A percentile compares a stretch with the other conserved stretches of the same genome.
phyloP scores from a whole-genome alignment of 2,329 filamentous ascomycete species.

The Coniochaeta pulveracea region DNA sequence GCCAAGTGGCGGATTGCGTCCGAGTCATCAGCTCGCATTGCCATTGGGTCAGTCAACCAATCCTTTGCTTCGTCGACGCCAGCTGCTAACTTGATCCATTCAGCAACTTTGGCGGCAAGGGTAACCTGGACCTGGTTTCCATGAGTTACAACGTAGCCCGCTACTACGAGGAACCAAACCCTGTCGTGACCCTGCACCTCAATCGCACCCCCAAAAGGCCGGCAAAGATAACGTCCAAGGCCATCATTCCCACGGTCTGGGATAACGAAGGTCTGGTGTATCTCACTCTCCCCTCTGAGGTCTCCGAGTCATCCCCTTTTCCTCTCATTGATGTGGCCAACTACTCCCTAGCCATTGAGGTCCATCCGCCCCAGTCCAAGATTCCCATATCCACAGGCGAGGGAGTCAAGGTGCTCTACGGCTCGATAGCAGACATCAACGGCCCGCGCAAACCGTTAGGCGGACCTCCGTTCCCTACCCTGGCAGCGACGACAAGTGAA shows the following conservation, averaged over 20 bases:
- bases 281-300: not conserved
- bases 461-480: not conserved
- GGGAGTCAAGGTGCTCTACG: slow-evolving; percentile 2
- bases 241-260: slow-evolving; percentile 1
- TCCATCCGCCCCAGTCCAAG: not conserved
- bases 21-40: slow-evolving; percentile 2
- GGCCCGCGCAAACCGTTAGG: not conserved
- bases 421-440: slow-evolving; percentile 1
- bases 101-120: slow-evolving; percentile 2
- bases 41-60: not conserved
- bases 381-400: not conserved
- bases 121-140: slow-evolving; percentile 1
- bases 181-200: slow-evolving; percentile 1
- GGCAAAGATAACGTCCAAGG: not conserved
- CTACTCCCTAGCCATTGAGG: not conserved
- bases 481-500: not conserved
- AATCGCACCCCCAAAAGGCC: not conserved
- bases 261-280: slow-evolving; percentile 1
- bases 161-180: slow-evolving; percentile 2
- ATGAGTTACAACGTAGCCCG: slow-evolving; percentile 1
- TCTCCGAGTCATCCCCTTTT: not conserved
- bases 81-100: not conserved
- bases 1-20: slow-evolving; percentile 1
- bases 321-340: slow-evolving; percentile 3
- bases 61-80: not conserved